Evolutionary conservation across 345 rosid species (phyloP).

Genomic region (Euphorbia pulcherrima): DNA sequence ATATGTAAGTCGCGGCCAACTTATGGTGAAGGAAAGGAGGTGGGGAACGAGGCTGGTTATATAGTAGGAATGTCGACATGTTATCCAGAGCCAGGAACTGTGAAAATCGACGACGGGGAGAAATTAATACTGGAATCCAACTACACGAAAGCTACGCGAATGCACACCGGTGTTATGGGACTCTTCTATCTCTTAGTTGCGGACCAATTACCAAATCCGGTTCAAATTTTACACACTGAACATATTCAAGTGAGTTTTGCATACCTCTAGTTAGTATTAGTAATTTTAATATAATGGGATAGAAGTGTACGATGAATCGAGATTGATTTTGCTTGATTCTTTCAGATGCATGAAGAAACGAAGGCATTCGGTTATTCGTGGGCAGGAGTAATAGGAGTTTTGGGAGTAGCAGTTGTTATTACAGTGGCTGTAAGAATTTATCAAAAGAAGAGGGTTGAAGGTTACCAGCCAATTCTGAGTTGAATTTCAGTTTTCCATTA

Average conservation of each 20-base stretch:
- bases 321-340: not conserved
- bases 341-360: slow-evolving; percentile 23
- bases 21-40: slow-evolving; percentile 69
- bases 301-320: no score
- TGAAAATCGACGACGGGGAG: slow-evolving; percentile 57
- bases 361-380: slow-evolving; percentile 5
- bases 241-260: slow-evolving; percentile 32
- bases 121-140: slow-evolving; percentile 58
- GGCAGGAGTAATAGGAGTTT: slow-evolving; percentile 23
- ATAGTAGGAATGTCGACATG: slow-evolving; percentile 91
- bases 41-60: slow-evolving; percentile 85
- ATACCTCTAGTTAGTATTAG: not conserved
- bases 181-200: slow-evolving; percentile 68
- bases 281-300: no score
- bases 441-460: slow-evolving; percentile 30
- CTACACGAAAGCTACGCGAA: slow-evolving; percentile 39
- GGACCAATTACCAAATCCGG: slow-evolving; percentile 38
- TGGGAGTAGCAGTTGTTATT: slow-evolving; percentile 20
- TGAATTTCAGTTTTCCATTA: not conserved
- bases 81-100: slow-evolving; percentile 62
- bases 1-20: slow-evolving; percentile 54
- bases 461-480: slow-evolving; percentile 37
- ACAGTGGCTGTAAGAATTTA: slow-evolving; percentile 23
- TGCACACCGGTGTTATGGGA: slow-evolving; percentile 86
- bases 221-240: slow-evolving; percentile 6